These are phyloP conservation scores for Blumeria graminis DNA, from an alignment of 2,329 filamentous ascomycete species.

Conservation along the genomic window DNA sequence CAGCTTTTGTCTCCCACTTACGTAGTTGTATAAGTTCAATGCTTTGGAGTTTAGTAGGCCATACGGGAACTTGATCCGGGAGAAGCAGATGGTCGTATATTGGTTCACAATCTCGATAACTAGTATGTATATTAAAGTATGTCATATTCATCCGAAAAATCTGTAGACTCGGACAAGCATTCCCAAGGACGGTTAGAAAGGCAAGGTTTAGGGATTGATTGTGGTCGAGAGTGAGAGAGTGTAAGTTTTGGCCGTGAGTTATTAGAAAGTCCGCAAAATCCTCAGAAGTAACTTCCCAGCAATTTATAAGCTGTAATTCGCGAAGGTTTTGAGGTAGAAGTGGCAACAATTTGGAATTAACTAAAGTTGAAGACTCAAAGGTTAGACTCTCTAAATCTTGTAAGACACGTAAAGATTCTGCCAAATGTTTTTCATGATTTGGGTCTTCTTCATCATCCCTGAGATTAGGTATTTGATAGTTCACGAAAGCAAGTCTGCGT, in stretches of 20 bases:
- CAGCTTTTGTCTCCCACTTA: constrained; percentile 44
- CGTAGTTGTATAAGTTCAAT: constrained; percentile 58
- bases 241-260: constrained; percentile 41
- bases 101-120: constrained; percentile 48
- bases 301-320: constrained; percentile 54
- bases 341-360: constrained; percentile 43
- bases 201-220: constrained; percentile 56
- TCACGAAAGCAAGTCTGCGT: constrained; percentile 33
- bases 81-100: constrained; percentile 46
- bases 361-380: constrained; percentile 50
- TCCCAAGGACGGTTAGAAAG: constrained; percentile 43
- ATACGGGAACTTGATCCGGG: constrained; percentile 42
- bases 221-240: constrained; percentile 45
- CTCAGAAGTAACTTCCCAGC: constrained; percentile 46
- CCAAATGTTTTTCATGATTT: constrained; percentile 19
- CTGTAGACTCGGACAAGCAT: constrained; percentile 44
- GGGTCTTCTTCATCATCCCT: constrained; percentile 14
- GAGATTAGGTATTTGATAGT: constrained; percentile 32
- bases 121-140: constrained; percentile 47
- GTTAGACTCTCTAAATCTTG: constrained; percentile 40
- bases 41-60: constrained; percentile 47
- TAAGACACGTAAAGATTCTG: constrained; percentile 26
- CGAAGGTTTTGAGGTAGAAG: constrained; percentile 40
- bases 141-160: constrained; percentile 54
- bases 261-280: constrained; percentile 40